A percentile compares a stretch with the other conserved stretches of the same genome.
Conservation (phyloP, 1,284 basidiomycete species). For the Trametes pubescens region DNA sequence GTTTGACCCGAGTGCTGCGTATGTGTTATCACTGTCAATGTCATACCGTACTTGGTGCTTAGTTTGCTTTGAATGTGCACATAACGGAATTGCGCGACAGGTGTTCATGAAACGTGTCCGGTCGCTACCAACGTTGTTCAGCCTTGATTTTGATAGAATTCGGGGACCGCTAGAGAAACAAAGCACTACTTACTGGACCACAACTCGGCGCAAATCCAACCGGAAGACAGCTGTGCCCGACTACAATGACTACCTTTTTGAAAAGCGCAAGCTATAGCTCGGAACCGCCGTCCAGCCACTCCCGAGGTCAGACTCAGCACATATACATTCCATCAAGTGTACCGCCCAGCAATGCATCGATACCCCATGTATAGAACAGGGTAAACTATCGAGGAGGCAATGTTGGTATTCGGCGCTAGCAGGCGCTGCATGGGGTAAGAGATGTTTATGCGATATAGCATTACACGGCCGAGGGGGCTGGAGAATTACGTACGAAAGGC, state of each 20-base stretch:
- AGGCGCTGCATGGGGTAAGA: not conserved
- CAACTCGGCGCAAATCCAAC: not conserved
- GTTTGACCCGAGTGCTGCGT: not conserved
- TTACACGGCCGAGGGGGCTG: slow-evolving; percentile 1
- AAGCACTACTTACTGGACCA: not conserved
- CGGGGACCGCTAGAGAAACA: not conserved
- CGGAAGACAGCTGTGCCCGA: not conserved
- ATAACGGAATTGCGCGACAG: not conserved
- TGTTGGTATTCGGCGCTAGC: not conserved
- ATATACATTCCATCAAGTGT: not conserved
- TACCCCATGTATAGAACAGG: not conserved
- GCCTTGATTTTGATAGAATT: not conserved
- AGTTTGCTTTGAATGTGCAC: not conserved
- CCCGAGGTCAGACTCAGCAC: too few relatives aligned
- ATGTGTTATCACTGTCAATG: not conserved
- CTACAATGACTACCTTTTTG: not conserved
- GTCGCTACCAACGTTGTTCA: not conserved
- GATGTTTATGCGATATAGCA: slow-evolving; percentile 5
- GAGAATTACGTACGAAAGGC: slow-evolving; percentile 2
- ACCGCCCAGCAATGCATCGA: not conserved
- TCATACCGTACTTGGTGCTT: not conserved
- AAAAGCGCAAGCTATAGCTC: not conserved
- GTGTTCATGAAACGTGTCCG: not conserved
- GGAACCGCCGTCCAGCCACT: not conserved
- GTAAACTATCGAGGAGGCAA: not conserved